A percentile compares a stretch with the other conserved stretches of the same genome.
phyloP scores from a whole-genome alignment of 257 asterid species.

The Jaltomata sinuosa region DNA sequence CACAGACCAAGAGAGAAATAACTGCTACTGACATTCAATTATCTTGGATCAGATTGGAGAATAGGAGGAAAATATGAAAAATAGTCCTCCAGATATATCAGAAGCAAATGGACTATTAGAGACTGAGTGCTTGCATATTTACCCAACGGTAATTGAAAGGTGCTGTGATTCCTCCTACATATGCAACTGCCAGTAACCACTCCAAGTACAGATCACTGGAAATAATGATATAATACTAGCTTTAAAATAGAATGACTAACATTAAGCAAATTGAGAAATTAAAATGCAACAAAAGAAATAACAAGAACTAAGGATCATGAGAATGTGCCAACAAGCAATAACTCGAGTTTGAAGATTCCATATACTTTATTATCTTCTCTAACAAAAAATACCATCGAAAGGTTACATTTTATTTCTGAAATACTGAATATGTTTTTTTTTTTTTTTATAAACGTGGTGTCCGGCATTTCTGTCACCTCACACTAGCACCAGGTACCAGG shows the following conservation, averaged over 20 bases:
- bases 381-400: neutral
- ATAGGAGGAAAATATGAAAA: neutral
- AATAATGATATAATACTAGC: too few relatives aligned
- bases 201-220: constrained; percentile 80
- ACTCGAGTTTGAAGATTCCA: neutral
- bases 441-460: too few relatives aligned
- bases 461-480: too few relatives aligned
- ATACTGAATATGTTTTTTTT: too few relatives aligned
- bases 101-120: neutral
- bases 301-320: neutral
- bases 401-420: neutral
- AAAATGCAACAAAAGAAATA: neutral
- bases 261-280: neutral
- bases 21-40: neutral
- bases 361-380: neutral
- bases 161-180: constrained; percentile 83
- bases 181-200: constrained; percentile 83
- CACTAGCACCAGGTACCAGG: too few relatives aligned
- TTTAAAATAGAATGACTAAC: neutral
- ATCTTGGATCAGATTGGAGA: neutral
- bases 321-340: too few relatives aligned
- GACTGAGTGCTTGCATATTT: neutral
- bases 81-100: neutral
- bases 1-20: neutral
- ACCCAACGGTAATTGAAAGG: constrained; percentile 95